Percentiles rank a stretch among this genome's conserved stretches.
These are phyloP conservation scores for Mitragyna speciosa DNA, from an alignment of 257 asterid genomes.

Conservation along the genomic window DNA sequence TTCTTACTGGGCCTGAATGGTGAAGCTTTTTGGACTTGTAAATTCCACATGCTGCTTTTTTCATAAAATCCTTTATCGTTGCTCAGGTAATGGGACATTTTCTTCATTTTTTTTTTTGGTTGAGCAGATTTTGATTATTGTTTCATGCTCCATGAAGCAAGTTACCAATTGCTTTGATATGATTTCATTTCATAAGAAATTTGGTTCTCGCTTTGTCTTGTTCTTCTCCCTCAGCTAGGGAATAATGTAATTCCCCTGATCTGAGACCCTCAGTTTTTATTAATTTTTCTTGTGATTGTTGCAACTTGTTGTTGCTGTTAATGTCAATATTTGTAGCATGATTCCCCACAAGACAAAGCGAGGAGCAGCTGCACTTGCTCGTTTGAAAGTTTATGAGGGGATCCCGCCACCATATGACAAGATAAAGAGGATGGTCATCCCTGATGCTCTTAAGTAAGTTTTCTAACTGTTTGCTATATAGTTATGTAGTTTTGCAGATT, in stretches of 20 bases:
- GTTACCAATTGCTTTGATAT: background rate
- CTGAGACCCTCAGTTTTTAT: background rate
- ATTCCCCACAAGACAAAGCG: slow-evolving; percentile 88
- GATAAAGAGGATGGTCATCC: slow-evolving; percentile 78
- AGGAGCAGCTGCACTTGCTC: slow-evolving; percentile 88
- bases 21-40: background rate
- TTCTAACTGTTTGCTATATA: background rate
- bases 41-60: background rate
- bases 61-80: background rate
- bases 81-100: background rate
- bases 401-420: slow-evolving; percentile 83
- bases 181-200: background rate
- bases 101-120: background rate
- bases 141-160: background rate
- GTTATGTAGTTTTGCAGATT: background rate
- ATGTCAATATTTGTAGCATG: slow-evolving; percentile 45
- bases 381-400: slow-evolving; percentile 80
- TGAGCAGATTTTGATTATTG: background rate
- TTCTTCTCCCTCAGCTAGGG: background rate
- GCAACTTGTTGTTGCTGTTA: background rate
- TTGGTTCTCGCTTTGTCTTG: background rate
- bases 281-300: background rate
- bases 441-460: slow-evolving; percentile 82
- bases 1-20: background rate
- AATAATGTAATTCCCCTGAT: background rate